A percentile compares a stretch with the other conserved stretches of the same genome.
These are phyloP conservation scores for Clitopilus passeckerianus DNA, from an alignment of 768 basidiomycete species.

Conservation along the genomic window DNA sequence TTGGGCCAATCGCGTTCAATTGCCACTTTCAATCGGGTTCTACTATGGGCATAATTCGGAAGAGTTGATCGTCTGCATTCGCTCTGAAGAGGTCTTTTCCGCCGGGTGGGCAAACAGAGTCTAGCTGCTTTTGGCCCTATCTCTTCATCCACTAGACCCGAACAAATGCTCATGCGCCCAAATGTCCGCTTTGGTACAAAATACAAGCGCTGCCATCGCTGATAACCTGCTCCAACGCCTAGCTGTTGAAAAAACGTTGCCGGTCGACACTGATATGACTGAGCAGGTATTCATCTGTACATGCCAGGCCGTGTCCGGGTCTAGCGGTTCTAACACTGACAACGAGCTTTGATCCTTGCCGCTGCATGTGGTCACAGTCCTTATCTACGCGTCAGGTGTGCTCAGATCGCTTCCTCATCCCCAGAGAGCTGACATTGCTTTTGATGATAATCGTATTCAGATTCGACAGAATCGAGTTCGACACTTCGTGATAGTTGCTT, in stretches of 20 bases:
- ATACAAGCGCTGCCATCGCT: no score
- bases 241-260: neutral
- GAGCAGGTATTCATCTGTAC: neutral
- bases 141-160: no score
- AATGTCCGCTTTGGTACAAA: no score
- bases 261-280: neutral
- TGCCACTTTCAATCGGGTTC: no score
- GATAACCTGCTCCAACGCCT: neutral
- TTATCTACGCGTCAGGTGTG: neutral
- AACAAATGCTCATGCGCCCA: no score
- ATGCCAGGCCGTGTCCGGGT: neutral
- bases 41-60: no score
- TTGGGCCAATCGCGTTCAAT: no score
- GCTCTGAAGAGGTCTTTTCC: neutral
- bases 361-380: neutral
- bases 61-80: neutral
- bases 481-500: neutral
- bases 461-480: neutral
- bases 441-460: neutral
- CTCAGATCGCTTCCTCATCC: neutral
- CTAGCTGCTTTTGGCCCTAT: no score
- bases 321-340: neutral
- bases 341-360: neutral
- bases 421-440: neutral
- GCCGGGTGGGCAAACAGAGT: neutral